phyloP scores from a whole-genome alignment of 176 grass and related monocot species.

The Carex cristatella region DNA sequence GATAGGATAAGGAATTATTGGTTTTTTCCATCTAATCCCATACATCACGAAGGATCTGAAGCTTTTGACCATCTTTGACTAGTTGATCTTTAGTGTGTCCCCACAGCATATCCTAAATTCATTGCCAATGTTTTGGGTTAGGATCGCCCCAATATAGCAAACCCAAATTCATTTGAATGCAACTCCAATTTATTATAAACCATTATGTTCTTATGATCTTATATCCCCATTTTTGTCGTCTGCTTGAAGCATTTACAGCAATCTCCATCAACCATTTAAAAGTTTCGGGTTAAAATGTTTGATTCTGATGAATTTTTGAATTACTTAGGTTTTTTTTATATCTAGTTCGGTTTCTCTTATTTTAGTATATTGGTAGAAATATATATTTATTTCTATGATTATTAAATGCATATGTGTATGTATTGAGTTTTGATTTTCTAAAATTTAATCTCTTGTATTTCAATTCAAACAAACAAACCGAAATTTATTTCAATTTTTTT shows the following conservation, averaged over 20 bases:
- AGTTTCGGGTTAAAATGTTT: too few species aligned
- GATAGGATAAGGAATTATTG: neutral
- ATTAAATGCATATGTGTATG: too few species aligned
- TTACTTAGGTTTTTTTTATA: too few species aligned
- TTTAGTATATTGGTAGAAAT: too few species aligned
- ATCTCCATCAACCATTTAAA: neutral
- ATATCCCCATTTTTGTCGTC: neutral
- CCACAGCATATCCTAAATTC: constrained; percentile 3
- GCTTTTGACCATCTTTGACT: constrained; percentile 23
- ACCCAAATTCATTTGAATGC: neutral
- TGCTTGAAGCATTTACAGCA: neutral
- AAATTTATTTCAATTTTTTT: too few species aligned
- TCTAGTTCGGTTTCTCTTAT: too few species aligned
- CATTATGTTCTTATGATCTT: too few species aligned
- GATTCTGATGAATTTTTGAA: too few species aligned
- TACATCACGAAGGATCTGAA: constrained; percentile 10
- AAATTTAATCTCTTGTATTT: too few species aligned
- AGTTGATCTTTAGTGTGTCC: neutral
- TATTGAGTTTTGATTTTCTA: too few species aligned
- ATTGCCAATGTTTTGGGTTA: neutral
- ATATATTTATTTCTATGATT: too few species aligned
- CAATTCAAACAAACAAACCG: too few species aligned
- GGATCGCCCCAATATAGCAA: neutral
- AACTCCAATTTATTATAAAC: neutral
- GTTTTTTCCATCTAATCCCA: neutral